A percentile compares a stretch with the other conserved stretches of the same genome.
These are phyloP conservation scores for Allium fistulosum DNA, from an alignment of 106 monocot genomes.

Conservation along the genomic window DNA sequence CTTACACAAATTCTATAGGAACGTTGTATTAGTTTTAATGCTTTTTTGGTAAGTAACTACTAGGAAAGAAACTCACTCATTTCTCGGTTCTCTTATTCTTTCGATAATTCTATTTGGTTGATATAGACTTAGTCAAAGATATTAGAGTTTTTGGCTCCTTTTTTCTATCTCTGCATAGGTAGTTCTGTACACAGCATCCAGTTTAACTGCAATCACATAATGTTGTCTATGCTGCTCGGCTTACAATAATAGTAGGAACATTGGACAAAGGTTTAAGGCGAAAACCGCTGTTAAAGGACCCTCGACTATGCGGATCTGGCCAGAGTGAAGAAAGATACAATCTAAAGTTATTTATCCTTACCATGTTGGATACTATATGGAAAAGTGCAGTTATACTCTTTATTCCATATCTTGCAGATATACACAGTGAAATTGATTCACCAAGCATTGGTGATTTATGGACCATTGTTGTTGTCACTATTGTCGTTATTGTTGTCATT, in stretches of 20 bases:
- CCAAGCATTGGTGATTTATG: constrained; percentile 68
- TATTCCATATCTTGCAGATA: constrained; percentile 64
- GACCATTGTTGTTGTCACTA: constrained; percentile 12
- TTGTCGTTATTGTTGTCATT: too few species aligned
- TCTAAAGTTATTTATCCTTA: constrained; percentile 51
- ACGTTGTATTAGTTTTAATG: constrained; percentile 46
- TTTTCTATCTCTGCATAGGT: constrained; percentile 39
- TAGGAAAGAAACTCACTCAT: neutral
- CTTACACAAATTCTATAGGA: constrained; percentile 61
- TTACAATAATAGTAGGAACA: constrained; percentile 76
- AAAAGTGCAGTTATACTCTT: constrained; percentile 69
- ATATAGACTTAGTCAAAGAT: neutral
- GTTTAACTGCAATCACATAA: constrained; percentile 61
- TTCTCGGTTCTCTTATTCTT: neutral
- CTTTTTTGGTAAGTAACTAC: constrained; percentile 37
- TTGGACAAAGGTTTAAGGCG: constrained; percentile 87
- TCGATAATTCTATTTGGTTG: neutral
- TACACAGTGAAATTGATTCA: constrained; percentile 48
- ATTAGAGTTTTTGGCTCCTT: neutral
- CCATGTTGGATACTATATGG: constrained; percentile 79
- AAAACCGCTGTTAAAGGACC: constrained; percentile 69
- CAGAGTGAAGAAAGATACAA: constrained; percentile 89
- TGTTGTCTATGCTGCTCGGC: constrained; percentile 78
- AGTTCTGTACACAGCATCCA: constrained; percentile 84
- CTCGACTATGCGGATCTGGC: constrained; percentile 75